These are phyloP conservation scores for Rhodamnia argentea DNA, from an alignment of 345 rosid species.

Conservation along the genomic window DNA sequence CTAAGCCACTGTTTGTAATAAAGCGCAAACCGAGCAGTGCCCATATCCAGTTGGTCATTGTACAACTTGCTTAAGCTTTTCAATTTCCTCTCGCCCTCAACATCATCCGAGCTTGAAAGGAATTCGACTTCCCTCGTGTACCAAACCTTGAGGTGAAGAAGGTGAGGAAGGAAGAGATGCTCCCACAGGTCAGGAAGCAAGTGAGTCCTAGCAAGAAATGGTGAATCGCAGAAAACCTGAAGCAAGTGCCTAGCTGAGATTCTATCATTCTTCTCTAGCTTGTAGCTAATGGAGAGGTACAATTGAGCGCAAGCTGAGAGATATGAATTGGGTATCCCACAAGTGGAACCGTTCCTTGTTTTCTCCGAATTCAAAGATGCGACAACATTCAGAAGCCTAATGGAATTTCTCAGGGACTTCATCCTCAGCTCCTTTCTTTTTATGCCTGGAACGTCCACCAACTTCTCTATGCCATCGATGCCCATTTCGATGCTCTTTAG, in stretches of 20 bases:
- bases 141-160: constrained; percentile 65
- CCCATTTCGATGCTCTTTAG: constrained; percentile 27
- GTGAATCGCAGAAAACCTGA: constrained; percentile 44
- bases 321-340: constrained; percentile 40
- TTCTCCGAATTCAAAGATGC: constrained; percentile 33
- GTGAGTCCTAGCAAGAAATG: constrained; percentile 41
- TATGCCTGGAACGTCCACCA: constrained; percentile 13
- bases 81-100: constrained; percentile 18
- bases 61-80: constrained; percentile 30
- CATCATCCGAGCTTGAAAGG: constrained; percentile 10
- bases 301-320: constrained; percentile 53
- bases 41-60: constrained; percentile 33
- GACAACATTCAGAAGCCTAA: constrained; percentile 26
- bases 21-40: constrained; percentile 40
- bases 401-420: constrained; percentile 20
- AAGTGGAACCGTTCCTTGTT: constrained; percentile 19
- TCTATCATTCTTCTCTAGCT: constrained; percentile 43
- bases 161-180: constrained; percentile 58
- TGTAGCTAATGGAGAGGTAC: constrained; percentile 45
- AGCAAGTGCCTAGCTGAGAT: constrained; percentile 42
- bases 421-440: constrained; percentile 9
- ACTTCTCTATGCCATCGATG: constrained; percentile 25
- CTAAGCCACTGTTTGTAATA: constrained; percentile 50
- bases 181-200: constrained; percentile 69
- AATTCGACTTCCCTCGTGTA: constrained; percentile 31